Evolutionary conservation across 768 basidiomycete genomes (phyloP), one percentile per base, ranked within the genome.

Genomic region (Hysterangium stoloniferum): DNA sequence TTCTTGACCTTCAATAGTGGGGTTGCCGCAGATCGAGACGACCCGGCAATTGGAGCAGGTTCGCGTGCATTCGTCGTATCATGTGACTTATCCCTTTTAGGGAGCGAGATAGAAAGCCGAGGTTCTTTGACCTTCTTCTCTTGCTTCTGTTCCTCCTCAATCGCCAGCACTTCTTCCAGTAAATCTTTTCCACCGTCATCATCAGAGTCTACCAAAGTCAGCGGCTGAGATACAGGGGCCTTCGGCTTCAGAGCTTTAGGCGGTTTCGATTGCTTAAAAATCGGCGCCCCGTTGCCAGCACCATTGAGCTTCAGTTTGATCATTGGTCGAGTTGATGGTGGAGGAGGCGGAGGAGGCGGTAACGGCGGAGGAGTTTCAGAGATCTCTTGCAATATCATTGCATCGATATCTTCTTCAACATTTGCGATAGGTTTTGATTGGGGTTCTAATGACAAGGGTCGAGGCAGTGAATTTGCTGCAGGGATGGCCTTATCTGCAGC

Each of bases 131-230:
- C 47, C 31, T 55, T 51, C 47, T 54, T 58, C 43, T 51, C 52
- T 51, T 58, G 59, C 51, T 68, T 64, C 45, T 64, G 59, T 44
- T 60, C 59, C 48, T 61, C 61, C 20, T 89, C 86, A 34, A 88
- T 84, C 6, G 86, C 86, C 48, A 88, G 75, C 17, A 90, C 85
- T 62, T 89, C 86, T 61, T 87, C 84, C 2, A 87, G 67, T 34
- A 90, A 71, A 58, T 90, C 86, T 56, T 85, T 80, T 25, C 82
- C 84, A n/a, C 84, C 86, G 64, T 88, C 86, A 57, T 88, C 85
- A 37, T 82, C 74, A 59, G 84, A 84, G 3, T 82, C 50, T 0
- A 56, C 75, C 2, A 80, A 79, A 1, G 83, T 77, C 2, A 79
- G 77, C 15, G 73, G 56, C 32, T 41, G 48, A 19, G 47, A 28